A percentile compares a stretch with the other conserved stretches of the same genome.
phyloP scores from a whole-genome alignment of 139 green algal species.

The Volvox africanus region DNA sequence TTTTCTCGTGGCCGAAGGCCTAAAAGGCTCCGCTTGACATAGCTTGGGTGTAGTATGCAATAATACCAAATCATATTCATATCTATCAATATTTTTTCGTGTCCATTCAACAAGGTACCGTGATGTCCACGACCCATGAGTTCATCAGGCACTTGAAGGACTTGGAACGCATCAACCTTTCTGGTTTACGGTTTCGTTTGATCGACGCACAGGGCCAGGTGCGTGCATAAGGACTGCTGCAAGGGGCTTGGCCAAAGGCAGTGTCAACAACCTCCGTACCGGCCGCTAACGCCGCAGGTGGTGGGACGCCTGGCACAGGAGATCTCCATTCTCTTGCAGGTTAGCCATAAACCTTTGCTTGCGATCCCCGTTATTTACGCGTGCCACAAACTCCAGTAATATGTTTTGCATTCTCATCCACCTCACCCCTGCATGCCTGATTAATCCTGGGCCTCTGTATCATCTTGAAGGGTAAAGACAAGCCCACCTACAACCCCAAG shows the following conservation, averaged over 20 bases:
- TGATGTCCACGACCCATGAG: slow-evolving; percentile 19
- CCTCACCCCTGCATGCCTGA: neutral
- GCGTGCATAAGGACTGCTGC: neutral
- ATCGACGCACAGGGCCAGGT: slow-evolving; percentile 89
- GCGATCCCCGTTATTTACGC: neutral
- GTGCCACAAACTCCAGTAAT: neutral
- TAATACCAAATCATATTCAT: too few relatives aligned
- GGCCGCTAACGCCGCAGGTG: slow-evolving; percentile 58
- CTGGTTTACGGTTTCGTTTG: slow-evolving; percentile 78
- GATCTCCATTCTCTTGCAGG: slow-evolving; percentile 67
- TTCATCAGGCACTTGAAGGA: slow-evolving; percentile 47
- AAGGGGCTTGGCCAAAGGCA: too few relatives aligned
- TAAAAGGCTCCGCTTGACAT: too few relatives aligned
- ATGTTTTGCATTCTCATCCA: neutral
- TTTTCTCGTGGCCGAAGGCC: too few relatives aligned
- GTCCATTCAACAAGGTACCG: neutral
- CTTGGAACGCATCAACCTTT: slow-evolving; percentile 71
- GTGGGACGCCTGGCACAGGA: slow-evolving; percentile 86
- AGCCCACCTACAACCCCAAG: slow-evolving; percentile 82
- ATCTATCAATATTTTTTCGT: too few relatives aligned
- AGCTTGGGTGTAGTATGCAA: too few relatives aligned
- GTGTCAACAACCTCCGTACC: neutral
- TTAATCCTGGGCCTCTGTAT: neutral
- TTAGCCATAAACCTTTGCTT: neutral
- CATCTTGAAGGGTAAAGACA: slow-evolving; percentile 89